phyloP scores from a whole-genome alignment of 352 stramenopile genomes.

The Globisporangium recalcitrans region DNA sequence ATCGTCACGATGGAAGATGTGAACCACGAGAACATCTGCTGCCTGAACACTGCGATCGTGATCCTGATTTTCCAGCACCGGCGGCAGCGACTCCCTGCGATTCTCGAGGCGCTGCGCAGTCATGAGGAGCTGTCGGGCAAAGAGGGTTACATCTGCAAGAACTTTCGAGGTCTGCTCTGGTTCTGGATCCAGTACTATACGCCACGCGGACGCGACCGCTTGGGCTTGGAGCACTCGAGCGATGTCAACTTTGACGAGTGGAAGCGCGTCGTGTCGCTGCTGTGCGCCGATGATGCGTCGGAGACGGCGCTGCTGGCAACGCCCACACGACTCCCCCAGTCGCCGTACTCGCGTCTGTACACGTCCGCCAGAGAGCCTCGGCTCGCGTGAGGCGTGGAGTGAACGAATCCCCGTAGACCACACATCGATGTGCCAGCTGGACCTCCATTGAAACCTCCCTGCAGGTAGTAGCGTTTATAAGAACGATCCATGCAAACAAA shows the following conservation, averaged over 20 bases:
- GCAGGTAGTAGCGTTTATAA: neutral
- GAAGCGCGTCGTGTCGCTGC: constrained; percentile 83
- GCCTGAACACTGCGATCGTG: constrained; percentile 94
- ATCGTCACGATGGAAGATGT: constrained; percentile 93
- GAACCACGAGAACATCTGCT: constrained; percentile 98
- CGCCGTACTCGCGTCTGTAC: constrained; percentile 68
- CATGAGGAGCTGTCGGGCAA: constrained; percentile 64
- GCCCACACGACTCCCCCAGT: constrained; percentile 48
- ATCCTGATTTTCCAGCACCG: constrained; percentile 93
- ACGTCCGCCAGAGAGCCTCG: constrained; percentile 10
- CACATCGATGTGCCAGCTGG: constrained; percentile 4
- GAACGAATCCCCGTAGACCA: neutral
- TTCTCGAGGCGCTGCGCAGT: constrained; percentile 64
- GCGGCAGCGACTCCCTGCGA: constrained; percentile 64
- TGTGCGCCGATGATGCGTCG: constrained; percentile 92
- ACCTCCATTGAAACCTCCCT: neutral
- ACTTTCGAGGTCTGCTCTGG: constrained; percentile 92
- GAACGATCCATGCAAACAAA: neutral
- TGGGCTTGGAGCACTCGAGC: constrained; percentile 93
- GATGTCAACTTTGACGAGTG: constrained; percentile 94
- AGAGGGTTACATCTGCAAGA: constrained; percentile 68
- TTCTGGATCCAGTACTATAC: constrained; percentile 97
- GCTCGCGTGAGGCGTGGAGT: constrained; percentile 3
- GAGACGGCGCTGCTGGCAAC: constrained; percentile 66
- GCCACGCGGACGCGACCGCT: constrained; percentile 88